Evolutionary conservation across 441 rosid species (phyloP).

Genomic region (Jatropha multifida): DNA sequence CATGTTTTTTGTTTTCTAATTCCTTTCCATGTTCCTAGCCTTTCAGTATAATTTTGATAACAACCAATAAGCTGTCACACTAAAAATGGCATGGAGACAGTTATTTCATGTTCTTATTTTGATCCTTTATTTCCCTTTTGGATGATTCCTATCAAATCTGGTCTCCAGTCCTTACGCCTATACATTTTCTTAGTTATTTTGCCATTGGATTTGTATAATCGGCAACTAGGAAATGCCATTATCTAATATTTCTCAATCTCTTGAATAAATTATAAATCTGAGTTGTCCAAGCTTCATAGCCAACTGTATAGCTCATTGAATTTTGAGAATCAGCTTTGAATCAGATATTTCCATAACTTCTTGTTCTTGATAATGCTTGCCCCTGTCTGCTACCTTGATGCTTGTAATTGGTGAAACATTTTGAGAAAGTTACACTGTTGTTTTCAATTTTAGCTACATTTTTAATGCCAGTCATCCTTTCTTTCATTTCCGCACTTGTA

Average conservation of each 20-base stretch:
- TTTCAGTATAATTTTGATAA: background rate
- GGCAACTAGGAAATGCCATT: constrained; percentile 2
- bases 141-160: background rate
- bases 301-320: background rate
- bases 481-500: background rate
- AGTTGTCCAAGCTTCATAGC: constrained; percentile 6
- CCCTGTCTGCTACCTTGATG: background rate
- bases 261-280: background rate
- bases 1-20: background rate
- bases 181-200: background rate
- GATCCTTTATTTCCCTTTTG: background rate
- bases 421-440: background rate
- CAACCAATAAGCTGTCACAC: background rate
- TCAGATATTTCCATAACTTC: background rate
- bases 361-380: background rate
- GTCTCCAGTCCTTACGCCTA: background rate
- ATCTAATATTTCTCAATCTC: background rate
- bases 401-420: background rate
- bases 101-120: background rate
- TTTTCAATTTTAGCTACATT: background rate
- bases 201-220: background rate
- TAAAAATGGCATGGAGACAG: background rate
- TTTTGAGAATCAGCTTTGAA: background rate
- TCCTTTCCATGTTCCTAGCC: background rate
- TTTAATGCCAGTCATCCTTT: background rate